These are phyloP conservation scores for Cajanus cajan DNA, from an alignment of 306 rosid species.

Conservation along the genomic window DNA sequence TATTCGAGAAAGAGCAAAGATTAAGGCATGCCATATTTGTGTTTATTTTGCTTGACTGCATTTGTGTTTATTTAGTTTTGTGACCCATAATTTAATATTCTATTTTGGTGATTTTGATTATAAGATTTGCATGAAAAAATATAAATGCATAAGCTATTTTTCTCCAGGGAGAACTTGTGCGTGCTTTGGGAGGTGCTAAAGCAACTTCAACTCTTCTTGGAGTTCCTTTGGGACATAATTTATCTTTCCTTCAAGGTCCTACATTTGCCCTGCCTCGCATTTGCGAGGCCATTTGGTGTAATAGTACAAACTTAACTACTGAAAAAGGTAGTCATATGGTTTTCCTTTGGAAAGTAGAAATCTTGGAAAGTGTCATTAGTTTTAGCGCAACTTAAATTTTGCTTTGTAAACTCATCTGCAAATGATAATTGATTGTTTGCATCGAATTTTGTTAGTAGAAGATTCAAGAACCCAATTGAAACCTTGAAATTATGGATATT, in stretches of 20 bases:
- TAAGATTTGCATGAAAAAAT: slow-evolving; percentile 6
- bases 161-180: slow-evolving; percentile 83
- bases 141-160: slow-evolving; percentile 11
- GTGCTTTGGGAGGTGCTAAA: slow-evolving; percentile 81
- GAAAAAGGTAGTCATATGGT: slow-evolving; percentile 69
- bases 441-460: neutral
- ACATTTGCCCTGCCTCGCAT: slow-evolving; percentile 98
- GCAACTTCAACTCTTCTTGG: slow-evolving; percentile 92
- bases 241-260: slow-evolving; percentile 97
- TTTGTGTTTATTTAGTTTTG: neutral
- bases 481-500: neutral
- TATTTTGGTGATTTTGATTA: slow-evolving; percentile 13
- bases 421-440: neutral
- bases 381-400: too few species aligned
- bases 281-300: slow-evolving; percentile 98
- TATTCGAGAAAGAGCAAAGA: slow-evolving; percentile 93
- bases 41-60: neutral
- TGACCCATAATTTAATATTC: neutral
- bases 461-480: neutral
- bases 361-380: neutral
- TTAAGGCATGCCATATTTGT: slow-evolving; percentile 52
- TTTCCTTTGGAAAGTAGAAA: neutral
- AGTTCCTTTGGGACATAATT: slow-evolving; percentile 94
- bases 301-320: slow-evolving; percentile 85
- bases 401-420: too few species aligned